Conservation (phyloP, 1,284 basidiomycete genomes). For the Pseudozyma sp. region DNA sequence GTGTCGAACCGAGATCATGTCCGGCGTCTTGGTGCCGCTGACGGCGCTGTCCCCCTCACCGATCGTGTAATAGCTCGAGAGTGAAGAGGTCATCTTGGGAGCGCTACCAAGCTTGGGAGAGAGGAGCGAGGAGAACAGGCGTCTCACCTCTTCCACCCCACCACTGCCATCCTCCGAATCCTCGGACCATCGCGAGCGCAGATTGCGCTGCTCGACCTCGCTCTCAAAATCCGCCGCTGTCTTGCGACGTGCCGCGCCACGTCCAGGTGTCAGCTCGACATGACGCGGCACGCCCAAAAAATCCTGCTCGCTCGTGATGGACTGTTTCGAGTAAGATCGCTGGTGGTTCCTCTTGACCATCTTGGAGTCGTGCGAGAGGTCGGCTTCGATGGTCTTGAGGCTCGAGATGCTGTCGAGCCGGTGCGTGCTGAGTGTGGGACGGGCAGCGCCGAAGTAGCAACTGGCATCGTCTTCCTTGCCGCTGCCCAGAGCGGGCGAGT, state of each 20-base stretch:
- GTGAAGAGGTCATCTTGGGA: slow-evolving; percentile 1
- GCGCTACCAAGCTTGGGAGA: slow-evolving; percentile 10
- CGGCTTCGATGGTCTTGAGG: slow-evolving; percentile 18
- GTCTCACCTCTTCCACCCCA: slow-evolving; percentile 7
- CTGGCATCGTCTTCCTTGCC: background rate
- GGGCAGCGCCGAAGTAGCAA: slow-evolving; percentile 1
- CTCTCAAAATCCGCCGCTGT: slow-evolving; percentile 4
- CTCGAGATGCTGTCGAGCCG: slow-evolving; percentile 15
- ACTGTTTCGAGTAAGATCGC: slow-evolving; percentile 13
- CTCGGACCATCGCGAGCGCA: slow-evolving; percentile 22
- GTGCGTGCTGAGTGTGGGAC: slow-evolving; percentile 12
- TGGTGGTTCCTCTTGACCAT: slow-evolving; percentile 20
- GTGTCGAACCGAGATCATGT: slow-evolving; percentile 11
- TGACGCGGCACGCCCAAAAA: slow-evolving; percentile 5
- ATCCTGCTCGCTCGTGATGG: background rate
- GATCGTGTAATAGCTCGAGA: background rate
- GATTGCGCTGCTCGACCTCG: background rate
- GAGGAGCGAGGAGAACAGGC: slow-evolving; percentile 1
- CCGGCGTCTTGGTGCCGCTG: slow-evolving; percentile 11
- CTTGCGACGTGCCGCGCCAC: background rate
- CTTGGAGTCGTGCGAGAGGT: slow-evolving; percentile 29
- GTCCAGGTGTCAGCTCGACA: slow-evolving; percentile 26
- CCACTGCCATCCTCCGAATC: slow-evolving; percentile 18
- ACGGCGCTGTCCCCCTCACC: background rate
- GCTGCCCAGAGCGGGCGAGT: slow-evolving; percentile 1